Evolutionary conservation across 345 rosid species (phyloP), one percentile per base, ranked within the genome.

Genomic region (Ceriops decandra): DNA sequence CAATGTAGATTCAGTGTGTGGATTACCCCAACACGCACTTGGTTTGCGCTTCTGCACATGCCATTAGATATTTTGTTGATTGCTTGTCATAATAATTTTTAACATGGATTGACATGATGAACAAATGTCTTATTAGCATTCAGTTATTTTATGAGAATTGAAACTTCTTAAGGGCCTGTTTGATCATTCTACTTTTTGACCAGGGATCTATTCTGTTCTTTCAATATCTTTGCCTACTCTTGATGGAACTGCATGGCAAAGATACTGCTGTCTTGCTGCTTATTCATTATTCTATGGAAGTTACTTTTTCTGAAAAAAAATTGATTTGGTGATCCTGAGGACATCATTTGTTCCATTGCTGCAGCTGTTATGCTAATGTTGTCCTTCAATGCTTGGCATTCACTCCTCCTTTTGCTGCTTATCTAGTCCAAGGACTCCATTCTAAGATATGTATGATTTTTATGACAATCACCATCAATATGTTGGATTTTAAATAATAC

Each of bases 291-390:
- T 33, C 32, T 52, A 15, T 24, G 28, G 67, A 56, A 24, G 24
- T 47, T 21, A 9, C 24, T 4, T 32, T 71, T 28, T 52, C 6
- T 42, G 49, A 28, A 24, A 21, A 21, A 54, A 10, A 42, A 42
- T 11, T 30, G 68, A n/a, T 3, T 35, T 42, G 28, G 53, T 70
- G 52, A 22, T 60, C 36, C 59, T 68, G 26, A 67, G 68, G 36
- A 35, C 57, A 17, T 72, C 60, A 62, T 64, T 20, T 61, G 47
- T 76, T 72, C 13, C 68, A 71, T 62, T 76, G 68, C 67, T 81
- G 85, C 97, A 95, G 98, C 82, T 95, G 99, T 73, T 95, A 90
- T 83, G 99, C 98, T 49, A 92, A 95, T 77, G 92, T 83, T 70
- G 91, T 90, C 64, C 84, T 95, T 76, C 98, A 95, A 75, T 95